A percentile compares a stretch with the other conserved stretches of the same genome.
Evolutionary conservation across 805 yeast genomes (phyloP).

Genomic region (Barnettozyma botsteinii): DNA sequence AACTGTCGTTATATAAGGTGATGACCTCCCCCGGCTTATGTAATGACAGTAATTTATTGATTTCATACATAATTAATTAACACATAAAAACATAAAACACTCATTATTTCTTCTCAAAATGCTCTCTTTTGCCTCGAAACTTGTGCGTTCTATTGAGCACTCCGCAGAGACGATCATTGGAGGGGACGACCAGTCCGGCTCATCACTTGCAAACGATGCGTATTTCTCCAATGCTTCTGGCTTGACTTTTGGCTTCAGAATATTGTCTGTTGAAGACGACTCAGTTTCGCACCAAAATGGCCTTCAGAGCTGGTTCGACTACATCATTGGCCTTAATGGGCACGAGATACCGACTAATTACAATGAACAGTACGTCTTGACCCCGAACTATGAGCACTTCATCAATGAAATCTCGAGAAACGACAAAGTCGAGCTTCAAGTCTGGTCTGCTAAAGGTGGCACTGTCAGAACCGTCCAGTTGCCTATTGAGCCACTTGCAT

Average conservation of each 20-base stretch:
- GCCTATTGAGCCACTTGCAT: constrained; percentile 26
- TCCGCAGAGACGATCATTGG: constrained; percentile 26
- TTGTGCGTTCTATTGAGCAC: constrained; percentile 51
- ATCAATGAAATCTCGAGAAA: constrained; percentile 38
- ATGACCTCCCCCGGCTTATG: too few relatives aligned
- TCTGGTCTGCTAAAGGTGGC: constrained; percentile 91
- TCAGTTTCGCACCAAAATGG: constrained; percentile 48
- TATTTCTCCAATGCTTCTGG: constrained; percentile 26
- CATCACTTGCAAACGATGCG: constrained; percentile 21
- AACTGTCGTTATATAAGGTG: too few relatives aligned
- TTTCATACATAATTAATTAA: too few relatives aligned
- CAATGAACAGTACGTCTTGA: constrained; percentile 29
- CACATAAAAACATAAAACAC: not conserved
- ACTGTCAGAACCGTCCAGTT: constrained; percentile 36
- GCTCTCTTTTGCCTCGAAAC: constrained; percentile 61
- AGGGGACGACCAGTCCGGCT: constrained; percentile 23
- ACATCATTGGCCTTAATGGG: constrained; percentile 72
- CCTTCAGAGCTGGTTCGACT: constrained; percentile 85
- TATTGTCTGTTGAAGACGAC: constrained; percentile 41
- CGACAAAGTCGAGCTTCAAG: constrained; percentile 45
- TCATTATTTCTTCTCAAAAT: too few relatives aligned
- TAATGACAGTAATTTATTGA: too few relatives aligned
- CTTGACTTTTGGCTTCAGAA: constrained; percentile 48
- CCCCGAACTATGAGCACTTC: constrained; percentile 41
- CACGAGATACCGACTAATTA: constrained; percentile 43